phyloP scores from a whole-genome alignment of 148 eudicot species.

The Nyssa sinensis region DNA sequence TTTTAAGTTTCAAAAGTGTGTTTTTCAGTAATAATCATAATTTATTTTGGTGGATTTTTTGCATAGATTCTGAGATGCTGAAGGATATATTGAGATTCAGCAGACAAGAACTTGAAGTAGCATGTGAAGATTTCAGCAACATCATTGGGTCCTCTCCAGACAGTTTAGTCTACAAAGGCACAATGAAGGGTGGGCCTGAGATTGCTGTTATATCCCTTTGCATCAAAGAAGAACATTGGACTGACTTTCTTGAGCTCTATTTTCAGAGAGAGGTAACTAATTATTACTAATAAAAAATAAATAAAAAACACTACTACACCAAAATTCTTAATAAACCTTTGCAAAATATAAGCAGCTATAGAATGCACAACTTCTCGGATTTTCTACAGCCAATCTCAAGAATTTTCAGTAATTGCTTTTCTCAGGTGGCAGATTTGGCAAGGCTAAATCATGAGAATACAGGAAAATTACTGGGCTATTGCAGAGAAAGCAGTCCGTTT shows the following conservation, averaged over 20 bases:
- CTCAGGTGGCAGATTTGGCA: constrained; percentile 89
- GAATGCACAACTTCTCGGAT: too few species aligned
- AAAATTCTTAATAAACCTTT: too few species aligned
- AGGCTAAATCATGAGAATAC: constrained; percentile 82
- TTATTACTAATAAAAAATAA: not conserved
- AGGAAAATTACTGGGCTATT: constrained; percentile 83
- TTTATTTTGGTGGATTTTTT: not conserved
- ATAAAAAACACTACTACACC: too few species aligned
- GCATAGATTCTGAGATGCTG: constrained; percentile 67
- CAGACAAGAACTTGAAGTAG: constrained; percentile 95
- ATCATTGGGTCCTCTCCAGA: constrained; percentile 90
- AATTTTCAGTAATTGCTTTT: not conserved
- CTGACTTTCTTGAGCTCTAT: constrained; percentile 84
- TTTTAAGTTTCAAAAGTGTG: not conserved
- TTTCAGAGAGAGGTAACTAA: constrained; percentile 81
- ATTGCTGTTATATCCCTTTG: constrained; percentile 92
- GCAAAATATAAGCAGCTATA: too few species aligned
- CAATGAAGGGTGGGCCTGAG: constrained; percentile 83
- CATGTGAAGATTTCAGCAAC: constrained; percentile 99
- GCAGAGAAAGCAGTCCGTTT: constrained; percentile 78
- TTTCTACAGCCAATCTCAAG: not conserved
- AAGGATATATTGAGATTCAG: constrained; percentile 62
- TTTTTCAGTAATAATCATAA: not conserved
- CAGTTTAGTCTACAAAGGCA: constrained; percentile 89
- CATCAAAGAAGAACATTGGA: constrained; percentile 93